These are phyloP conservation scores for Brassica nigra DNA, from an alignment of 345 rosid species.

Conservation along the genomic window DNA sequence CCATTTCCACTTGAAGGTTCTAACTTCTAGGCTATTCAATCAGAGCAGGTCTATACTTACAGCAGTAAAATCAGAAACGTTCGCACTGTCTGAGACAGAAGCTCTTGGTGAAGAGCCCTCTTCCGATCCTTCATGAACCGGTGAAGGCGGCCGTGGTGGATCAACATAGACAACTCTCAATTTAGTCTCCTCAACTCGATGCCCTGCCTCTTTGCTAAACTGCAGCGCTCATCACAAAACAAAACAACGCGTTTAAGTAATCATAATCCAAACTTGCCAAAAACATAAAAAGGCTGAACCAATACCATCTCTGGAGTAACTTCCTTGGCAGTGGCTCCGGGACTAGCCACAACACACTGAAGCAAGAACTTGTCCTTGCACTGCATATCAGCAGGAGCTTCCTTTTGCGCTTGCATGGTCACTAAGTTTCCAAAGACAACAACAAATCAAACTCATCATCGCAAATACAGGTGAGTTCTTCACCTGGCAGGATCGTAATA, in stretches of 20 bases:
- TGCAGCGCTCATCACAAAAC: background rate
- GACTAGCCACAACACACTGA: constrained; percentile 63
- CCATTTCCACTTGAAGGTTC: background rate
- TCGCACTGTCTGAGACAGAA: background rate
- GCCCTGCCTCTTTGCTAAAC: background rate
- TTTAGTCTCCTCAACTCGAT: constrained; percentile 1
- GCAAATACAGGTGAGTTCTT: background rate
- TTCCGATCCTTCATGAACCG: background rate
- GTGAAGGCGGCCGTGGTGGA: background rate
- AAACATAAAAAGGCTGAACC: background rate
- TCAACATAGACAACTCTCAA: background rate
- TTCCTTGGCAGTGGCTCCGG: constrained; percentile 63
- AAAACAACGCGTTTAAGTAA: background rate
- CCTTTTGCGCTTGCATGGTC: constrained; percentile 96
- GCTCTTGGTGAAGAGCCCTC: background rate
- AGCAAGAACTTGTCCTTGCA: constrained; percentile 91
- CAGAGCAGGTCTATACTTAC: background rate
- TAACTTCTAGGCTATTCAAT: background rate
- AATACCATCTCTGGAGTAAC: constrained; percentile 72
- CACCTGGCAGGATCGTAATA: background rate
- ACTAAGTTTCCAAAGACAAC: constrained; percentile 44
- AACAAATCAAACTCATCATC: constrained; percentile 20
- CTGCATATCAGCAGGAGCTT: constrained; percentile 74
- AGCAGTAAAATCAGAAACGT: background rate
- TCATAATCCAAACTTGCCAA: background rate